A percentile compares a stretch with the other conserved stretches of the same genome.
Evolutionary conservation across 2,329 filamentous ascomycete genomes (phyloP).

Genomic region (Paecilomyces variotii): DNA sequence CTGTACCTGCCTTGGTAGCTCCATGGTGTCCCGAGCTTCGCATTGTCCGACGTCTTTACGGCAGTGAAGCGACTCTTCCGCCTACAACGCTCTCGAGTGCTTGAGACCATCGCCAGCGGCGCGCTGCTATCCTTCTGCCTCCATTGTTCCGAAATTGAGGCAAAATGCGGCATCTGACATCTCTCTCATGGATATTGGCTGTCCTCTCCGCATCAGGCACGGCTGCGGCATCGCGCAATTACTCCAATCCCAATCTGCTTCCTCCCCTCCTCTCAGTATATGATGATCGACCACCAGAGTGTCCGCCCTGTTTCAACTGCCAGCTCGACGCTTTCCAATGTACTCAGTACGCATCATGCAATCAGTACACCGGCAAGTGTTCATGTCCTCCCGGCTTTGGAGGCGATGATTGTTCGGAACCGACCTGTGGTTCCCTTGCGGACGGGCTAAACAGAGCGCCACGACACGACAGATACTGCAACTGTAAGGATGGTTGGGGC

Average conservation of each 20-base stretch:
- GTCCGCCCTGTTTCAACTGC: conserved; percentile 78
- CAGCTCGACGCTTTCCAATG: conserved; percentile 87
- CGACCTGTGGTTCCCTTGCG: conserved; percentile 83
- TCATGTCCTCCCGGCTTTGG: conserved; percentile 87
- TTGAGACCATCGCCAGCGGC: not conserved
- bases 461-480: conserved; percentile 62
- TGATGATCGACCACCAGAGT: conserved; percentile 56
- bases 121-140: not conserved
- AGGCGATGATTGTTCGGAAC: conserved; percentile 84
- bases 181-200: conserved; percentile 7
- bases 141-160: not conserved
- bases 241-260: conserved; percentile 53
- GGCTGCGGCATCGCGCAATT: conserved; percentile 38
- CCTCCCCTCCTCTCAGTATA: conserved; percentile 62
- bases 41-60: not conserved
- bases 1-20: not conserved
- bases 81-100: not conserved
- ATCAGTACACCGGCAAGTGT: conserved; percentile 85
- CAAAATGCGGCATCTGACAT: conserved; percentile 7
- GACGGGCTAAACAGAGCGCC: conserved; percentile 72
- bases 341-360: conserved; percentile 82
- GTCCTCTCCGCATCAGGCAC: conserved; percentile 19
- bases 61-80: not conserved
- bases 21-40: conserved; percentile 14
- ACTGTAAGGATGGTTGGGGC: conserved; percentile 87